Conservation (phyloP, 495 filamentous ascomycete species). For the Lasiosphaeria miniovina region DNA sequence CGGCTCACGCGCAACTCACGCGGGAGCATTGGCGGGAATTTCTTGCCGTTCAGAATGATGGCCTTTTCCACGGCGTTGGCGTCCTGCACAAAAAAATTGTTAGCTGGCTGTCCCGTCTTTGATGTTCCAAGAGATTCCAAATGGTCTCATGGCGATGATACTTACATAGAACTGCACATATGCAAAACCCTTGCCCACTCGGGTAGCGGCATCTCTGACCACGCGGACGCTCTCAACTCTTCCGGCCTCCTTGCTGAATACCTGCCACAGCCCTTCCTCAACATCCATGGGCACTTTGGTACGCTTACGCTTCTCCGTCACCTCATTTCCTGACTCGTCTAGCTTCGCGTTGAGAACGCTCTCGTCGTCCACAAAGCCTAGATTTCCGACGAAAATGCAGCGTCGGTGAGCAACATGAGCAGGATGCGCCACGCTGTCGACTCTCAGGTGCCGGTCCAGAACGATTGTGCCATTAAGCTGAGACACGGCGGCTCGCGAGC, state of each 20-base stretch:
- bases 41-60: conserved; percentile 80
- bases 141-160: background rate
- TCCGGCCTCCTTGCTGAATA: conserved; percentile 70
- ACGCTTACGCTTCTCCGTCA: conserved; percentile 60
- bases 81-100: conserved; percentile 49
- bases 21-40: conserved; percentile 87
- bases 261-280: conserved; percentile 93
- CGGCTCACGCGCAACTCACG: conserved; percentile 81
- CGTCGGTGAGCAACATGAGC: conserved; percentile 74
- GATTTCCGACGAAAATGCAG: conserved; percentile 95
- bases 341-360: conserved; percentile 57
- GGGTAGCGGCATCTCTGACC: conserved; percentile 81
- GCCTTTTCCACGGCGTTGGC: conserved; percentile 83
- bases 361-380: conserved; percentile 91
- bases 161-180: conserved; percentile 88
- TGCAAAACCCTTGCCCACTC: conserved; percentile 95
- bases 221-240: conserved; percentile 90
- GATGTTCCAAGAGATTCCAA: background rate
- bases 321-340: conserved; percentile 45
- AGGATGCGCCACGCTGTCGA: conserved; percentile 87
- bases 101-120: background rate
- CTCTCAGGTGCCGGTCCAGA: conserved; percentile 83
- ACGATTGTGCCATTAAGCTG: conserved; percentile 80
- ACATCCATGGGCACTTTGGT: conserved; percentile 74
- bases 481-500: conserved; percentile 71